These are phyloP conservation scores for Ogataea neopini DNA, from an alignment of 805 yeast genomes.

Conservation along the genomic window DNA sequence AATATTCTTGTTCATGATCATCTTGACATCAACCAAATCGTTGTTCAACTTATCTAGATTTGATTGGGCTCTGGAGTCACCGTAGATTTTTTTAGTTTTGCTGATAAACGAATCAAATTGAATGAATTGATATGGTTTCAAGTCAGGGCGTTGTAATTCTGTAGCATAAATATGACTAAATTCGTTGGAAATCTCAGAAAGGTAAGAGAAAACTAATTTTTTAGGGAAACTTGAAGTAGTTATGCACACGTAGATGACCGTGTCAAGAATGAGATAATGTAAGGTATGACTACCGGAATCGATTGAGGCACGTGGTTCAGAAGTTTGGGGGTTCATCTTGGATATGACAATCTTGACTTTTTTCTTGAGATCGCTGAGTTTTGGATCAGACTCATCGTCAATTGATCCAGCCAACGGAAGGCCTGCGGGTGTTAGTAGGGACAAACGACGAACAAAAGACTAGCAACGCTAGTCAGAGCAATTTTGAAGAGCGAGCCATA, in stretches of 20 bases:
- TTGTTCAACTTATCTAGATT: slow-evolving; percentile 83
- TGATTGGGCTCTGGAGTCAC: slow-evolving; percentile 87
- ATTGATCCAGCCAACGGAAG: slow-evolving; percentile 91
- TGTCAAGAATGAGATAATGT: slow-evolving; percentile 64
- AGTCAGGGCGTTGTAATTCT: slow-evolving; percentile 58
- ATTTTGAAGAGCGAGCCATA: too few species aligned
- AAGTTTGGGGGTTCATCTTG: slow-evolving; percentile 66
- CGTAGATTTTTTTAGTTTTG: slow-evolving; percentile 86
- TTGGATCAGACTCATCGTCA: slow-evolving; percentile 68
- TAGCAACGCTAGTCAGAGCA: too few species aligned
- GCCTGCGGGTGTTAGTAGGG: slow-evolving; percentile 46
- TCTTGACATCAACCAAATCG: slow-evolving; percentile 90
- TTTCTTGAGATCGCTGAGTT: slow-evolving; percentile 73
- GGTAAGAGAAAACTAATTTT: slow-evolving; percentile 84
- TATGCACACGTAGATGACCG: slow-evolving; percentile 76
- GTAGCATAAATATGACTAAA: slow-evolving; percentile 75
- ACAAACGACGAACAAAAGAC: too few species aligned
- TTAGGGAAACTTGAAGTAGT: slow-evolving; percentile 81
- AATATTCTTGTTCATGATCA: slow-evolving; percentile 94
- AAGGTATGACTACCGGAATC: slow-evolving; percentile 75
- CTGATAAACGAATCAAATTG: slow-evolving; percentile 80
- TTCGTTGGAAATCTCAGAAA: slow-evolving; percentile 79
- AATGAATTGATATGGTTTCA: slow-evolving; percentile 90
- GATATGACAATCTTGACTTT: slow-evolving; percentile 77
- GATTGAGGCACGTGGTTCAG: slow-evolving; percentile 82